These are phyloP conservation scores for Xanthoceras sorbifolium DNA, from an alignment of 345 rosid species.

Conservation along the genomic window DNA sequence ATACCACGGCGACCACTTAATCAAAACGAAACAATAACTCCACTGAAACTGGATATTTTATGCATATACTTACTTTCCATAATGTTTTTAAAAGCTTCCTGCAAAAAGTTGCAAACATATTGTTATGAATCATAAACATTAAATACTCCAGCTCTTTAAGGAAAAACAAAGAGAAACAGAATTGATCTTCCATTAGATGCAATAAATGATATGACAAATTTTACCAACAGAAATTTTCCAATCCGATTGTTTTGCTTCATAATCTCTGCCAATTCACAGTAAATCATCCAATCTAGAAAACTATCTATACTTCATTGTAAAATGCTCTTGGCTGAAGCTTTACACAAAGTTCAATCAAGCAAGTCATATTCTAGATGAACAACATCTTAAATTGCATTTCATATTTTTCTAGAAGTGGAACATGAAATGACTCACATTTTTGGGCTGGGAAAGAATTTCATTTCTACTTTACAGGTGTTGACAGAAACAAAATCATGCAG, in stretches of 20 bases:
- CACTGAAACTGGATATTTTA: not conserved
- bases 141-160: not conserved
- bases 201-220: not conserved
- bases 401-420: not conserved
- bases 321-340: not conserved
- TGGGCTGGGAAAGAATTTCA: not conserved
- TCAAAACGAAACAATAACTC: not conserved
- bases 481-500: not conserved
- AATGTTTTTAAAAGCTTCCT: slow-evolving; percentile 77
- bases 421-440: not conserved
- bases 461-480: not conserved
- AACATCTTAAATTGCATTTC: not conserved
- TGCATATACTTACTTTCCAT: slow-evolving; percentile 71
- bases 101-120: slow-evolving; percentile 28
- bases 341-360: not conserved
- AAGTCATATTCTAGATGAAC: not conserved
- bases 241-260: not conserved
- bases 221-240: not conserved
- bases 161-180: not conserved
- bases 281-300: not conserved
- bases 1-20: not conserved
- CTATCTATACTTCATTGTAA: not conserved
- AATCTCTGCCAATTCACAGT: not conserved
- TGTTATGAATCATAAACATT: not conserved
- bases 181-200: not conserved